phyloP scores from a whole-genome alignment of 2,329 filamentous ascomycete species.

The Dactylella cylindrospora region DNA sequence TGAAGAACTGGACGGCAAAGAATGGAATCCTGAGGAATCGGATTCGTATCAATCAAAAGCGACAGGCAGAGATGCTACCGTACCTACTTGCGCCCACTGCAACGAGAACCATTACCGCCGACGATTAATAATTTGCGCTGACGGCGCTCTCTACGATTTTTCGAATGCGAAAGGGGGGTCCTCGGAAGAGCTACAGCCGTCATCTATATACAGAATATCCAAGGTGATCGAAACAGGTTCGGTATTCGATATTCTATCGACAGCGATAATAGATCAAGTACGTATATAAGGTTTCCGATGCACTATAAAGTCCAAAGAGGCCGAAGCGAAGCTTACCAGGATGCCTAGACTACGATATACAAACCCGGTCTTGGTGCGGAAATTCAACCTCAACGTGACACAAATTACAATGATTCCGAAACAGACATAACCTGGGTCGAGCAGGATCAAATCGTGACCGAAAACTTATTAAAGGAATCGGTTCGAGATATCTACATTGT shows the following conservation, averaged over 20 bases:
- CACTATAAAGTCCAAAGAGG: too few relatives aligned
- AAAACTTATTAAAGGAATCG: conserved; percentile 2
- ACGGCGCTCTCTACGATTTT: conserved; percentile 2
- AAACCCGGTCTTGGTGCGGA: not conserved
- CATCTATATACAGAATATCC: conserved; percentile 15
- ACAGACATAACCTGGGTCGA: not conserved
- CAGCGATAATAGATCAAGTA: conserved; percentile 9
- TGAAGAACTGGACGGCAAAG: not conserved
- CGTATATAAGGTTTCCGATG: not conserved
- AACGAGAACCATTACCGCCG: conserved; percentile 9
- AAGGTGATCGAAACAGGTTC: not conserved
- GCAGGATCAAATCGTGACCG: not conserved
- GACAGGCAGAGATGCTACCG: not conserved
- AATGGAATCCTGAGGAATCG: not conserved
- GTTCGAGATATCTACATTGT: conserved; percentile 13
- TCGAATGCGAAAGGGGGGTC: not conserved
- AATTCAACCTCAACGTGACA: not conserved
- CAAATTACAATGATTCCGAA: not conserved
- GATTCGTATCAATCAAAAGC: not conserved
- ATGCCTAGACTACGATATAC: conserved; percentile 10
- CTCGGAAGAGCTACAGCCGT: not conserved
- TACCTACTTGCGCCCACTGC: not conserved
- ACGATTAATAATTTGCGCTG: conserved; percentile 10
- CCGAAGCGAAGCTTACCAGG: not conserved
- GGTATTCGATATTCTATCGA: not conserved